phyloP scores from a whole-genome alignment of 2,329 filamentous ascomycete genomes.

The Curvularia eragrostidis region DNA sequence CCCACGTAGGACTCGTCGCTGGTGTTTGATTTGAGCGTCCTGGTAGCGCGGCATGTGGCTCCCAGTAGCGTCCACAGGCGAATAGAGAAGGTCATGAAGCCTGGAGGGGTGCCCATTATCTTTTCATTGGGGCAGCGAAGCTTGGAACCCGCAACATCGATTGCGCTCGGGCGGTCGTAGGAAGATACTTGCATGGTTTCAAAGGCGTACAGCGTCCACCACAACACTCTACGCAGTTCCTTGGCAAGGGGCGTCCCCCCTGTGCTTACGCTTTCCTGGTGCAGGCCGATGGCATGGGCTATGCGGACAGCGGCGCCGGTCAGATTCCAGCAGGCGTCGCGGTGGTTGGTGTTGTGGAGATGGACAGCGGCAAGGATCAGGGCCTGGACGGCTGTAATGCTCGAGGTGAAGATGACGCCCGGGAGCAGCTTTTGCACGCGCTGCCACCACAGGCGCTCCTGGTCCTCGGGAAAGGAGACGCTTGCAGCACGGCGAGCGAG shows the following conservation, averaged over 20 bases:
- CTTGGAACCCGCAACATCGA: slow-evolving; percentile 47
- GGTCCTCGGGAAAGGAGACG: slow-evolving; percentile 45
- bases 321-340: slow-evolving; percentile 55
- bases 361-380: slow-evolving; percentile 53
- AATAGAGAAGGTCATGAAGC: slow-evolving; percentile 51
- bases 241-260: slow-evolving; percentile 45
- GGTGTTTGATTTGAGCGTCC: slow-evolving; percentile 36
- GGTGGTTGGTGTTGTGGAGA: slow-evolving; percentile 56
- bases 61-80: slow-evolving; percentile 48
- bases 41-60: slow-evolving; percentile 49
- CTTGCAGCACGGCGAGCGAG: slow-evolving; percentile 48
- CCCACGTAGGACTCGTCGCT: slow-evolving; percentile 50
- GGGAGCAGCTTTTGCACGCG: slow-evolving; percentile 52
- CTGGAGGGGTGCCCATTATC: slow-evolving; percentile 47
- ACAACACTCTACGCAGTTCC: slow-evolving; percentile 59
- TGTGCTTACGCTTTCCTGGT: slow-evolving; percentile 51
- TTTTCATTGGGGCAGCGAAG: slow-evolving; percentile 48
- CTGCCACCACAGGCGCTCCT: slow-evolving; percentile 53
- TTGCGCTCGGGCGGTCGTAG: slow-evolving; percentile 55
- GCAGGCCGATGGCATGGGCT: slow-evolving; percentile 54
- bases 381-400: slow-evolving; percentile 52
- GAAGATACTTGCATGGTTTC: slow-evolving; percentile 57
- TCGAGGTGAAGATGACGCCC: slow-evolving; percentile 54
- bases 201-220: slow-evolving; percentile 60
- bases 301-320: slow-evolving; percentile 54